Evolutionary conservation across 2,329 filamentous ascomycete genomes (phyloP).

Genomic region (Aphanoascus verrucosus): DNA sequence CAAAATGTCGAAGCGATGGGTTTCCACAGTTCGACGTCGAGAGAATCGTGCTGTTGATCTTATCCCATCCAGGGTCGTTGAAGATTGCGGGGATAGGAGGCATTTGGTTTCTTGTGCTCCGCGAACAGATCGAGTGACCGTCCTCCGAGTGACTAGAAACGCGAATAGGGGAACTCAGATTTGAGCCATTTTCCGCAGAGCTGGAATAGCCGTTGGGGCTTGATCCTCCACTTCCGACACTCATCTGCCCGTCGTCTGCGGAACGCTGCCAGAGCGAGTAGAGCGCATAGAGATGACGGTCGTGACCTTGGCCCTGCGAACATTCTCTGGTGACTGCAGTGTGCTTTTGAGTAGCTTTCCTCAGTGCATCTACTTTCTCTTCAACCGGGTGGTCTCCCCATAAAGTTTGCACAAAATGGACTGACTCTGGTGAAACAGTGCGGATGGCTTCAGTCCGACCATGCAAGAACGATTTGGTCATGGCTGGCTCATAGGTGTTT

Average conservation of each 20-base stretch:
- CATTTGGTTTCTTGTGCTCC: conserved; percentile 32
- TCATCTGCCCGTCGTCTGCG: conserved; percentile 57
- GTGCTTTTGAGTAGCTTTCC: conserved; percentile 74
- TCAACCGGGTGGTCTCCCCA: conserved; percentile 82
- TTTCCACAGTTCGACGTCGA: conserved; percentile 99
- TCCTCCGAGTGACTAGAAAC: conserved; percentile 36
- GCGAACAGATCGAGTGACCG: conserved; percentile 39
- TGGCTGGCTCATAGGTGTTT: conserved; percentile 93
- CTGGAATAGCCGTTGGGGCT: conserved; percentile 56
- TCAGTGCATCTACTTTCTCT: conserved; percentile 75
- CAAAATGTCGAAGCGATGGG: conserved; percentile 85
- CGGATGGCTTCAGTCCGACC: conserved; percentile 90
- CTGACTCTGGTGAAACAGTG: conserved; percentile 68
- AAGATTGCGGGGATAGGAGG: conserved; percentile 63
- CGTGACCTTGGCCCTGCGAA: conserved; percentile 79
- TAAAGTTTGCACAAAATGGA: conserved; percentile 86
- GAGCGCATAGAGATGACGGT: conserved; percentile 85
- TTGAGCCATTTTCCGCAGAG: conserved; percentile 33
- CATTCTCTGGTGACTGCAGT: conserved; percentile 70
- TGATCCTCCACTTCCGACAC: conserved; percentile 39
- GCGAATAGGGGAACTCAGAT: conserved; percentile 22
- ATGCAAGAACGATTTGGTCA: conserved; percentile 92
- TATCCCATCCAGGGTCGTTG: conserved; percentile 83
- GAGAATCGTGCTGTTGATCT: conserved; percentile 84
- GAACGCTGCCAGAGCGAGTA: conserved; percentile 91